Base-by-base conservation (phyloP, 306 rosid species). In the Casuarina equisetifolia region DNA sequence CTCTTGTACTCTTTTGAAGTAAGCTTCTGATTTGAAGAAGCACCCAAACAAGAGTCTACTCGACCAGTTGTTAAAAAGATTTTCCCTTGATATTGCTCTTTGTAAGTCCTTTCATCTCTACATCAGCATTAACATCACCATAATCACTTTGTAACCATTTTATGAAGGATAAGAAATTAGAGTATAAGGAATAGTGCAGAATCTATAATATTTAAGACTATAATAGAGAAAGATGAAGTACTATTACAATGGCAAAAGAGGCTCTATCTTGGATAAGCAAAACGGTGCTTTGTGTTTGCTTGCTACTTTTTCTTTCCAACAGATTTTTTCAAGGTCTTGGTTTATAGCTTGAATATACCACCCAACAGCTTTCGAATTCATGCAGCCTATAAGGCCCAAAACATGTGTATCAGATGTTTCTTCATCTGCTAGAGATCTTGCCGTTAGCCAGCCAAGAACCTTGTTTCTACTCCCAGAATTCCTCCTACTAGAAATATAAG, bases 211-310 rank as follows among this genome's bases (percentile, higher is more conserved):
- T 78, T 51, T 69, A 42, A 69, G 62, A 82, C 64, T 55, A 67
- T 20, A 39, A 76, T 76, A 73, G 69, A 70, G 74, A 81, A 77
- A 77, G 83, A 49, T 49, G 57, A 77, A 76, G 78, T 42, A 79
- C 1, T 51, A 74, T 90, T 90, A 94, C 98, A 79, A 80, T 78
- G 80, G 73, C 83, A 82, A 69, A 35, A 45, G 81, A 77, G 93
- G 81, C 67, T 78, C 94, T 78, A 87, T 80, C 86, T 92, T 91
- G 87, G 83, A 83, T 62, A 91, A 78, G 64, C 99, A 95, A 72
- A 95, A 92, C 16, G 89, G 88, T 25, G 75, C 57, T 75, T 35
- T 87, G 58, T 72, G 74, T 76, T 72, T 67, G 77, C 71, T 85
- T 79, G 78, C 79, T 25, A 63, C 62, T 74, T 81, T 64, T 59